Percentiles rank a stretch among this genome's conserved stretches.
Conservation (phyloP, 176 grass and related monocot genomes). For the Ananas comosus region DNA sequence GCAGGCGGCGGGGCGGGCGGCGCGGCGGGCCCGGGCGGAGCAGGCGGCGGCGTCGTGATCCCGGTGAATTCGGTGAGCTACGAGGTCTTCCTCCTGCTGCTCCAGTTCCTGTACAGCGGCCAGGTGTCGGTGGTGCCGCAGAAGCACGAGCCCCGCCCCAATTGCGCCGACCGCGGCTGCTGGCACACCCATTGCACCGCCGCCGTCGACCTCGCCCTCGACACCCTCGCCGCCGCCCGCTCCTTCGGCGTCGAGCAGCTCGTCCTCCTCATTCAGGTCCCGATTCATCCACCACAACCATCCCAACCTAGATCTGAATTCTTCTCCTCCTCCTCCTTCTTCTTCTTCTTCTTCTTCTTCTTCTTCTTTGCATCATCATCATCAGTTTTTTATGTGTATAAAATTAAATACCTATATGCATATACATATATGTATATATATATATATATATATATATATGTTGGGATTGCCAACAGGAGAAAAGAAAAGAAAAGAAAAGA, state of each 20-base stretch:
- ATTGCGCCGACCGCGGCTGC: constrained; percentile 78
- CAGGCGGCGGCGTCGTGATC: constrained; percentile 37
- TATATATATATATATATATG: no score
- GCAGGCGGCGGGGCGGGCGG: constrained; percentile 5
- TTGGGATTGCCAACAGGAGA: no score
- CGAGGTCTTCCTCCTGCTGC: constrained; percentile 92
- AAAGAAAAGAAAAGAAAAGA: no score
- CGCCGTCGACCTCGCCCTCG: constrained; percentile 95
- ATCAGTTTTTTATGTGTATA: no score
- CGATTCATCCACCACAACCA: background rate
- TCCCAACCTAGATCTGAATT: no score
- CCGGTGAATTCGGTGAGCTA: constrained; percentile 88
- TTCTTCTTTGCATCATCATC: no score
- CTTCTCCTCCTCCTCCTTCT: no score
- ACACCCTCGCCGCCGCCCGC: constrained; percentile 69
- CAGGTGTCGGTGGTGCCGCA: constrained; percentile 96
- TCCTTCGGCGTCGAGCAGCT: constrained; percentile 95
- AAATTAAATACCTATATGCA: no score
- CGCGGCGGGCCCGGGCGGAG: background rate
- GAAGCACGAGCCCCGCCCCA: constrained; percentile 78
- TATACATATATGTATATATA: no score
- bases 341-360: no score
- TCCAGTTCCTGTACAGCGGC: constrained; percentile 98
- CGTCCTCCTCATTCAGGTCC: constrained; percentile 78
- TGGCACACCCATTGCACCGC: constrained; percentile 99